These are phyloP conservation scores for Avena eriantha DNA, from an alignment of 176 grass and related monocot species.

Conservation along the genomic window DNA sequence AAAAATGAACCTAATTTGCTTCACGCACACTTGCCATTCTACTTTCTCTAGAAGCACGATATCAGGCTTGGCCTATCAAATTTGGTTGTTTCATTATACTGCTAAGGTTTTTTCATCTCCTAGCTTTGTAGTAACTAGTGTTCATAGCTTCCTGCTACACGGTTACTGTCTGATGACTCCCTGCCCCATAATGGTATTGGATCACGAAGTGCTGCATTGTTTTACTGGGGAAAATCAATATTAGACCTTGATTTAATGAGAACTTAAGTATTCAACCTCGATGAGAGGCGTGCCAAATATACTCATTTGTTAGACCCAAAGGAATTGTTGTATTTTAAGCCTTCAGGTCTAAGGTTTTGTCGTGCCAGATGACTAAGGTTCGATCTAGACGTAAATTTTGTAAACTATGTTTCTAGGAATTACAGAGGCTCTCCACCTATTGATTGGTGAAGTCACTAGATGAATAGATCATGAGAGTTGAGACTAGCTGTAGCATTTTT, in stretches of 20 bases:
- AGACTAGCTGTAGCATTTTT: conserved; percentile 5
- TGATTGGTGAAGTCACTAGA: conserved; percentile 12
- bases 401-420: not conserved
- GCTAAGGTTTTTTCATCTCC: not conserved
- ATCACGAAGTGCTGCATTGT: not conserved
- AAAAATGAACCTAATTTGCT: not conserved
- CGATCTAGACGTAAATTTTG: not conserved
- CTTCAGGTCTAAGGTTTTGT: not conserved
- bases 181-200: not conserved
- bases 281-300: not conserved
- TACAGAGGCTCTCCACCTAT: not conserved
- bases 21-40: not conserved
- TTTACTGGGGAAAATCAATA: not conserved
- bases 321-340: not conserved
- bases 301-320: not conserved
- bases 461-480: conserved; percentile 1
- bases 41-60: not conserved
- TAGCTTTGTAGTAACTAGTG: not conserved
- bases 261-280: not conserved
- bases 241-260: not conserved
- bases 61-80: not conserved
- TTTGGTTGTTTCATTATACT: conserved; percentile 2
- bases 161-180: not conserved
- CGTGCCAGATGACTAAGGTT: not conserved
- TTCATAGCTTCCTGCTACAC: too few species aligned